Evolutionary conservation across 345 rosid genomes (phyloP).

Genomic region (Draba incana): DNA sequence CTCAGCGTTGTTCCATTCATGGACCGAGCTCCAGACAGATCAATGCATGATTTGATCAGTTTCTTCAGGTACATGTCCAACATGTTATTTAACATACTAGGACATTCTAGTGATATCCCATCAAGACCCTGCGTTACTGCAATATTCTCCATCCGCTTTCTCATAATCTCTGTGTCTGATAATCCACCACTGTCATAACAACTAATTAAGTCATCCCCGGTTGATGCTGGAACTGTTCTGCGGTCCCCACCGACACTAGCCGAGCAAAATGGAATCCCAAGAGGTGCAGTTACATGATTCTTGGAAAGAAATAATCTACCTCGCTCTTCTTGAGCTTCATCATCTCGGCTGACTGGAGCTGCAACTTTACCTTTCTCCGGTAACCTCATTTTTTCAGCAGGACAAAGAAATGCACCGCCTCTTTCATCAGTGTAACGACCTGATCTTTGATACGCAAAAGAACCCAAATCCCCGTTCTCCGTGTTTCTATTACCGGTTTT

Average conservation of each 20-base stretch:
- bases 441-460: slow-evolving; percentile 70
- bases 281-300: slow-evolving; percentile 69
- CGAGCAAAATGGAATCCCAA: slow-evolving; percentile 75
- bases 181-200: slow-evolving; percentile 70
- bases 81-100: slow-evolving; percentile 68
- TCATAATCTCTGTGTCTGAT: slow-evolving; percentile 64
- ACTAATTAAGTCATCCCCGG: slow-evolving; percentile 49
- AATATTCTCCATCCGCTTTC: slow-evolving; percentile 78
- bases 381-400: slow-evolving; percentile 42
- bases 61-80: slow-evolving; percentile 80
- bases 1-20: slow-evolving; percentile 46
- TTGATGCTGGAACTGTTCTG: slow-evolving; percentile 52
- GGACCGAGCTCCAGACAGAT: slow-evolving; percentile 65
- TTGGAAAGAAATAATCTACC: slow-evolving; percentile 48
- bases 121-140: slow-evolving; percentile 78
- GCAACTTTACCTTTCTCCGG: slow-evolving; percentile 50
- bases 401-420: slow-evolving; percentile 46
- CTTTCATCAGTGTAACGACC: slow-evolving; percentile 59
- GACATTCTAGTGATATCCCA: slow-evolving; percentile 82
- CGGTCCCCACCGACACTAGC: slow-evolving; percentile 66
- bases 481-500: slow-evolving; percentile 44
- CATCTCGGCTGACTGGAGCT: slow-evolving; percentile 46
- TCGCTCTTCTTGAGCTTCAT: slow-evolving; percentile 58
- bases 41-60: slow-evolving; percentile 72
- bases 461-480: slow-evolving; percentile 70